A percentile compares a stretch with the other conserved stretches of the same genome.
phyloP scores from a whole-genome alignment of 768 basidiomycete genomes.

The Thelephora ganbajun region DNA sequence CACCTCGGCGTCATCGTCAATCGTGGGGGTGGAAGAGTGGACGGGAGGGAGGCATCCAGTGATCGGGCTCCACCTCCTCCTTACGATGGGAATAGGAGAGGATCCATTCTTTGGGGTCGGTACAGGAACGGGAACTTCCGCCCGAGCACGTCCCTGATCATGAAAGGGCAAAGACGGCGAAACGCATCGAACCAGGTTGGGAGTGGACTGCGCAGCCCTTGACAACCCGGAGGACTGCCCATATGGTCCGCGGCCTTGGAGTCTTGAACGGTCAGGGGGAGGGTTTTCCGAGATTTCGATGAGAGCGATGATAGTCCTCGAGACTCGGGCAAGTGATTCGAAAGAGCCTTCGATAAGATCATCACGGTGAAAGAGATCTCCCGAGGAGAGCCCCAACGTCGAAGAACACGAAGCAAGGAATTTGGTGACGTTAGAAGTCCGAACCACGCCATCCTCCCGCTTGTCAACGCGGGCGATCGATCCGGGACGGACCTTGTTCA shows the following conservation, averaged over 20 bases:
- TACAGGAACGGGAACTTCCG: too few species aligned
- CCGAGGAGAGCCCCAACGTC: constrained; percentile 39
- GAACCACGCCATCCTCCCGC: constrained; percentile 50
- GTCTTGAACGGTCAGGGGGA: constrained; percentile 28
- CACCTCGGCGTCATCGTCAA: not conserved
- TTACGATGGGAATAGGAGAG: constrained; percentile 20
- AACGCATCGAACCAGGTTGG: constrained; percentile 30
- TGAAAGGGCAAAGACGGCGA: constrained; percentile 18
- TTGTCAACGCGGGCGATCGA: constrained; percentile 48
- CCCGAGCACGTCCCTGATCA: too few species aligned
- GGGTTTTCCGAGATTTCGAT: constrained; percentile 47
- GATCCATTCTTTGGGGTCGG: too few species aligned
- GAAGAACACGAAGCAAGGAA: constrained; percentile 66
- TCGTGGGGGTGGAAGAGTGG: not conserved
- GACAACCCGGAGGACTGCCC: constrained; percentile 21
- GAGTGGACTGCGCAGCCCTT: constrained; percentile 44
- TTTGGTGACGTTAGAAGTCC: constrained; percentile 59
- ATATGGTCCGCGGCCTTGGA: constrained; percentile 21
- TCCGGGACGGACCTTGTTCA: constrained; percentile 62
- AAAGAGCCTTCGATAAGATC: constrained; percentile 49
- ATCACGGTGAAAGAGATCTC: constrained; percentile 54
- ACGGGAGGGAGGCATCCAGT: not conserved
- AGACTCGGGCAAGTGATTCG: constrained; percentile 58
- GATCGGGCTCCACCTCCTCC: constrained; percentile 39
- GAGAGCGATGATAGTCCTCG: constrained; percentile 56